These are phyloP conservation scores for Dactylellina cionopaga DNA, from an alignment of 2,329 filamentous ascomycete genomes.

Conservation along the genomic window DNA sequence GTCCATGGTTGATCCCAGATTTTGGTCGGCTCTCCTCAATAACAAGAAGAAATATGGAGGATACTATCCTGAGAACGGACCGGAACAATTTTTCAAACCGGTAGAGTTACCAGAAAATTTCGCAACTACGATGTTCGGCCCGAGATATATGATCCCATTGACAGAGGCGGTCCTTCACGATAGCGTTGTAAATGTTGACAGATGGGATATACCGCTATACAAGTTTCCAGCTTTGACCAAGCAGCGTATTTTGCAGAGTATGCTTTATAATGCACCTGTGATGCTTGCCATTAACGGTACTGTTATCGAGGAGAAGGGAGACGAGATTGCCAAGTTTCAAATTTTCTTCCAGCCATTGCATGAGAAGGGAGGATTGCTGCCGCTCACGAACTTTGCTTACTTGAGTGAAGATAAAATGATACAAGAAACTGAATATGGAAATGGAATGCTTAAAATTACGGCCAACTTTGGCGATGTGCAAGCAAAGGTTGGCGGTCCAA, in stretches of 20 bases:
- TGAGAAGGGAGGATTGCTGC: constrained; percentile 7
- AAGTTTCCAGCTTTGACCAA: constrained; percentile 15
- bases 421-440: constrained; percentile 12
- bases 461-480: constrained; percentile 17
- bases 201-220: constrained; percentile 22
- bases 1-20: neutral
- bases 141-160: constrained; percentile 7
- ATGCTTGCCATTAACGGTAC: constrained; percentile 16
- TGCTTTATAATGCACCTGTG: constrained; percentile 17
- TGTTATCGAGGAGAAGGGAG: constrained; percentile 21
- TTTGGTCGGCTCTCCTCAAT: neutral
- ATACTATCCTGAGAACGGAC: neutral
- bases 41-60: neutral
- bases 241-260: constrained; percentile 2
- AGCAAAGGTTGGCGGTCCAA: too few species aligned
- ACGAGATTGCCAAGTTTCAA: constrained; percentile 15
- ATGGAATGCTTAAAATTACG: constrained; percentile 4
- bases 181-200: constrained; percentile 21
- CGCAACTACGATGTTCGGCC: constrained; percentile 17
- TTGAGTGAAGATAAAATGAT: constrained; percentile 7
- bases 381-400: constrained; percentile 3
- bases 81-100: constrained; percentile 17
- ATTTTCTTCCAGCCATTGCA: constrained; percentile 23
- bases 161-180: constrained; percentile 18
- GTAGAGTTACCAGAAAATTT: constrained; percentile 10